A percentile compares a stretch with the other conserved stretches of the same genome.
Evolutionary conservation across 108 stramenopile genomes (phyloP).

Genomic region (Cyclotella distinguenda): DNA sequence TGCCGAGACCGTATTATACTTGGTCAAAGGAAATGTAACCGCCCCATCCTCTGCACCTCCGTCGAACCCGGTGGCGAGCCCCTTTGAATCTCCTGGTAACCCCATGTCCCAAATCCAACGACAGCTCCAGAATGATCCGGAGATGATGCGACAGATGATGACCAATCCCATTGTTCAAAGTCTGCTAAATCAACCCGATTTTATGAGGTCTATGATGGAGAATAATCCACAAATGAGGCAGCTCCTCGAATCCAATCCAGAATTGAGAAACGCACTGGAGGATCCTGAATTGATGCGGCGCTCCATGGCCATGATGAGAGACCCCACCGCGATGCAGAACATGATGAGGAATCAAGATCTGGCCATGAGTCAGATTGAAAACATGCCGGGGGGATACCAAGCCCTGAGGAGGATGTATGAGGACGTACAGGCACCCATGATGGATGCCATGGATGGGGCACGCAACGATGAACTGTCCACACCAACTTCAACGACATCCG

Average conservation of each 20-base stretch:
- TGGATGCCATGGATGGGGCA: conserved; percentile 75
- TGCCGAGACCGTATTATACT: conserved; percentile 53
- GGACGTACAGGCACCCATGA: conserved; percentile 93
- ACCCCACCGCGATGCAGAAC: conserved; percentile 82
- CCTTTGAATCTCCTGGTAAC: conserved; percentile 9
- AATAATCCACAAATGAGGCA: conserved; percentile 90
- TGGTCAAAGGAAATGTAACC: conserved; percentile 58
- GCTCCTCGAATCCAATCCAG: conserved; percentile 88
- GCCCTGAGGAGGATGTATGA: conserved; percentile 93
- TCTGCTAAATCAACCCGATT: conserved; percentile 87
- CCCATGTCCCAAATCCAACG: conserved; percentile 27
- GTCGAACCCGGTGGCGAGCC: conserved; percentile 24
- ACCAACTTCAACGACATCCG: conserved; percentile 26
- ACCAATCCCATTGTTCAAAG: conserved; percentile 83
- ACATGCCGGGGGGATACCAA: conserved; percentile 92
- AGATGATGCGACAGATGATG: conserved; percentile 74
- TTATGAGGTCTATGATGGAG: conserved; percentile 87
- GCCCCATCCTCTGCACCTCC: conserved; percentile 21
- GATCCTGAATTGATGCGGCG: conserved; percentile 91
- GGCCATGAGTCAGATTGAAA: conserved; percentile 93
- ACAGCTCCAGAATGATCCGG: conserved; percentile 53
- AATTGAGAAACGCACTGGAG: conserved; percentile 78
- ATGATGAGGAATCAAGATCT: conserved; percentile 93
- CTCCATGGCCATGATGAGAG: conserved; percentile 92
- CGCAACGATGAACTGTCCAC: conserved; percentile 20